Evolutionary conservation across 208 protist genomes (phyloP).

Genomic region (Borovskyia barvae): DNA sequence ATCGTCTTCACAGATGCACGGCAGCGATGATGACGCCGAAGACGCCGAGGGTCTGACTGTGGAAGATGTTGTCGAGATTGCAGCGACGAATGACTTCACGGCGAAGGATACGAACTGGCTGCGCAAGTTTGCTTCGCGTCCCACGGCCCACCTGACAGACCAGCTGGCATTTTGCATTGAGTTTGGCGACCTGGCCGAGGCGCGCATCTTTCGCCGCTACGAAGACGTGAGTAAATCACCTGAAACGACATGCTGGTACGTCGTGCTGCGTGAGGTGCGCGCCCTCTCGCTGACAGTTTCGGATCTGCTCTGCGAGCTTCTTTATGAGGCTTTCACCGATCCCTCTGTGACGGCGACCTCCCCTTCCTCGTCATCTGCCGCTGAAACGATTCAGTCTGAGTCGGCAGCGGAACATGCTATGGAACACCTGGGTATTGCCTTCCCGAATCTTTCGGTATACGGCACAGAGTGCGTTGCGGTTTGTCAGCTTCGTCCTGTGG

Average conservation of each 20-base stretch:
- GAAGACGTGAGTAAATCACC: not conserved
- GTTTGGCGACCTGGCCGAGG: conserved; percentile 51
- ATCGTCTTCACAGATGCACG: not conserved
- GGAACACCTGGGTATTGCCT: conserved; percentile 49
- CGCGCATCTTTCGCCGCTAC: conserved; percentile 48
- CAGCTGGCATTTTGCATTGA: conserved; percentile 80
- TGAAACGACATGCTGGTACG: conserved; percentile 22
- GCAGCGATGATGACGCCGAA: conserved; percentile 14
- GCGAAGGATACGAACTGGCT: conserved; percentile 73
- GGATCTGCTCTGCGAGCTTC: conserved; percentile 20
- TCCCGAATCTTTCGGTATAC: conserved; percentile 79
- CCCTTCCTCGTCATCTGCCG: not conserved
- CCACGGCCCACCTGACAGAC: conserved; percentile 17
- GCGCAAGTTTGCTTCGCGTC: conserved; percentile 48
- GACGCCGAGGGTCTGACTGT: conserved; percentile 53
- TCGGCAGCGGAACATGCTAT: conserved; percentile 20
- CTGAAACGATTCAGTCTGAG: conserved; percentile 29
- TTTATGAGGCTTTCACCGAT: conserved; percentile 8
- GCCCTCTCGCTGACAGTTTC: conserved; percentile 19
- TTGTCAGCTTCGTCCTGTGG: conserved; percentile 38
- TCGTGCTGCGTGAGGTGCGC: conserved; percentile 35
- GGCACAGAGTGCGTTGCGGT: conserved; percentile 53
- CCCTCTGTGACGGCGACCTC: not conserved
- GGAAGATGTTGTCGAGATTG: conserved; percentile 79
- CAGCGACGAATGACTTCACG: conserved; percentile 70